Evolutionary conservation across 73 alveolate genomes (phyloP), one percentile per base, ranked within the genome.

Genomic region (Paraurostyla sp.): DNA sequence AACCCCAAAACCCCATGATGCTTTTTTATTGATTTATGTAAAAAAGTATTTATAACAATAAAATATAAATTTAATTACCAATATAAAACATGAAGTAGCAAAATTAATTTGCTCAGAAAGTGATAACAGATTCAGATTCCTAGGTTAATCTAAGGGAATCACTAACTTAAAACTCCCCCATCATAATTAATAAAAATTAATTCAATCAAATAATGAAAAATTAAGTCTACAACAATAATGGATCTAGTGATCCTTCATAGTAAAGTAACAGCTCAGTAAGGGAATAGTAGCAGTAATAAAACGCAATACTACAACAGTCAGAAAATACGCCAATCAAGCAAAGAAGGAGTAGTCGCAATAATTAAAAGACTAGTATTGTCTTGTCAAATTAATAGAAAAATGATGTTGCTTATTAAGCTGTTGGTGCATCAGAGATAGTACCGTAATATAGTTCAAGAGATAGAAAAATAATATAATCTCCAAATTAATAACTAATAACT

Each of bases 71-170:
- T 52, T 18, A 52, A 18, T 52, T 6, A 13, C 23, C 4, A 52
- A 6, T n/a, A 52, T n/a, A 52, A 52, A 52, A 52, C 69, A 52
- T 52, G 69, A 52, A 52, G 69, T 35, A 52, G 69, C 30, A 52
- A 52, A 52, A 52, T 35, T 52, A 25, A 9, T 52, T 13, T 52
- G 69, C 23, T 13, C 23, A 52, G 69, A 6, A 9, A 13, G 23
- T 52, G 69, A n/a, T 4, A 18, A 20, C 13, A 13, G 69, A 52
- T 20, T 13, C 69, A 13, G 69, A 52, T 6, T 52, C 69, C 30
- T 20, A 52, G 33, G 69, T 9, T 9, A 52, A 52, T 20, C 13
- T n/a, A 6, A 52, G 69, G 23, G 69, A 52, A 6, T 52, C 69
- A 13, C 13, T 52, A 18, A 25, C 13, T 18, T 20, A 52, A 20